Conservation (phyloP, 169 alveolate genomes). For the Eimeria acervulina region DNA sequence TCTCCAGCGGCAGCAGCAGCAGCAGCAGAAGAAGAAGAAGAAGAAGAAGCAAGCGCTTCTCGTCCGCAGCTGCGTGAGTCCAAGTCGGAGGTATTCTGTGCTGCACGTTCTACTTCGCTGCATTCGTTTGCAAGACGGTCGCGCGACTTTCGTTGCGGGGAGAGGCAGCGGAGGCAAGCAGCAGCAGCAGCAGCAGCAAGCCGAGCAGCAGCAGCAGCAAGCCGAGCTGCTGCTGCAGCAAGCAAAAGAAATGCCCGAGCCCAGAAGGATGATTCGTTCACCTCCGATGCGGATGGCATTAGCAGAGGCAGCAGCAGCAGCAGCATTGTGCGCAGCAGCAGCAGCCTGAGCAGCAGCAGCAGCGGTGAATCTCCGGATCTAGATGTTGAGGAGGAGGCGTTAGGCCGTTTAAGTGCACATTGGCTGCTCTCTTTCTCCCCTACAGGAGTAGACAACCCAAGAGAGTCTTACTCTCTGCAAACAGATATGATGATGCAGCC, state of each 20-base stretch:
- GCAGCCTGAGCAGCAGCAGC: slow-evolving; percentile 54
- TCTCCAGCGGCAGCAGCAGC: slow-evolving; percentile 8
- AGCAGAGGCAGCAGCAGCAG: slow-evolving; percentile 35
- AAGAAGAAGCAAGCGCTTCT: slow-evolving; percentile 18
- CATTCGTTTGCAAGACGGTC: not conserved
- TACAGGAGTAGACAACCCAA: slow-evolving; percentile 78
- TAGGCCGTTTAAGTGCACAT: slow-evolving; percentile 72
- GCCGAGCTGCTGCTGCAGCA: not conserved
- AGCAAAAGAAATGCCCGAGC: not conserved
- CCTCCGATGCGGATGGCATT: not conserved
- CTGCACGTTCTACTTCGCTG: not conserved
- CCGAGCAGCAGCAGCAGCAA: not conserved
- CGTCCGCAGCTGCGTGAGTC: not conserved
- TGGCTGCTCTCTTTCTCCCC: slow-evolving; percentile 82
- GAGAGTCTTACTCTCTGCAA: slow-evolving; percentile 28
- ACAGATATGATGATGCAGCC: slow-evolving; percentile 70
- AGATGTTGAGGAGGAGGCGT: slow-evolving; percentile 45
- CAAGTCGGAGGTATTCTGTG: slow-evolving; percentile 6
- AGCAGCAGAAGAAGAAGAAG: slow-evolving; percentile 20
- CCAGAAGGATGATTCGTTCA: not conserved
- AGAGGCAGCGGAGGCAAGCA: slow-evolving; percentile 37
- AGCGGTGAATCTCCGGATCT: not conserved
- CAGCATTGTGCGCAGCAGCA: slow-evolving; percentile 2
- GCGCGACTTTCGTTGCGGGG: slow-evolving; percentile 37
- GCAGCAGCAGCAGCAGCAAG: not conserved